A percentile compares a stretch with the other conserved stretches of the same genome.
Evolutionary conservation across 768 basidiomycete species (phyloP).

Genomic region (Phanerodontia chrysosporium): DNA sequence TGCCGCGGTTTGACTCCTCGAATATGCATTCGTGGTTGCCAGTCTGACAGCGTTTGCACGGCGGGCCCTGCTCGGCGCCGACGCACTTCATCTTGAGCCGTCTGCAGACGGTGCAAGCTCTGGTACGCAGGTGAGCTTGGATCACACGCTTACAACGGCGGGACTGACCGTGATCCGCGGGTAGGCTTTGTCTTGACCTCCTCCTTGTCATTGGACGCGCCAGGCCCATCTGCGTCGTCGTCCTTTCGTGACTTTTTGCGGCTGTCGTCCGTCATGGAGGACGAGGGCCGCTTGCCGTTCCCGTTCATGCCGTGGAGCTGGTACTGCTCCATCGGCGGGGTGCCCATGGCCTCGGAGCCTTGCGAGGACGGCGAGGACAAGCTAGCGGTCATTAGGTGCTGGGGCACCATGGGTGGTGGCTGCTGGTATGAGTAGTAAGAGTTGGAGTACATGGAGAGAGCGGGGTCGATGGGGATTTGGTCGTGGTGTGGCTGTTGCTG

Average conservation of each 20-base stretch:
- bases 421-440: constrained; percentile 56
- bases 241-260: constrained; percentile 64
- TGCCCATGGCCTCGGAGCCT: constrained; percentile 72
- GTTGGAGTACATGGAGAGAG: constrained; percentile 56
- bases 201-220: constrained; percentile 49
- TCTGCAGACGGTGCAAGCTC: constrained; percentile 89
- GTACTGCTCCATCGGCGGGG: constrained; percentile 63
- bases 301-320: constrained; percentile 40
- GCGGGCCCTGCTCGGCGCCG: constrained; percentile 84
- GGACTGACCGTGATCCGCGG: constrained; percentile 71
- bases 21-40: constrained; percentile 92
- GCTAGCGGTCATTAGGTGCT: constrained; percentile 52
- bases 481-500: constrained; percentile 7
- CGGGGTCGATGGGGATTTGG: constrained; percentile 49
- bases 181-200: constrained; percentile 81
- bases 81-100: constrained; percentile 93
- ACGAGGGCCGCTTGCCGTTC: constrained; percentile 67
- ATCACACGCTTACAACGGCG: constrained; percentile 3
- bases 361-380: constrained; percentile 80
- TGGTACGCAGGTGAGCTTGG: constrained; percentile 28
- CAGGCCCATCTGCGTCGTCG: constrained; percentile 45
- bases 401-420: constrained; percentile 45
- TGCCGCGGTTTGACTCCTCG: constrained; percentile 94
- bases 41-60: constrained; percentile 80
- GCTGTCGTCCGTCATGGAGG: constrained; percentile 40